Evolutionary conservation across 2,329 filamentous ascomycete species (phyloP).

Genomic region (Drechslera avenae): DNA sequence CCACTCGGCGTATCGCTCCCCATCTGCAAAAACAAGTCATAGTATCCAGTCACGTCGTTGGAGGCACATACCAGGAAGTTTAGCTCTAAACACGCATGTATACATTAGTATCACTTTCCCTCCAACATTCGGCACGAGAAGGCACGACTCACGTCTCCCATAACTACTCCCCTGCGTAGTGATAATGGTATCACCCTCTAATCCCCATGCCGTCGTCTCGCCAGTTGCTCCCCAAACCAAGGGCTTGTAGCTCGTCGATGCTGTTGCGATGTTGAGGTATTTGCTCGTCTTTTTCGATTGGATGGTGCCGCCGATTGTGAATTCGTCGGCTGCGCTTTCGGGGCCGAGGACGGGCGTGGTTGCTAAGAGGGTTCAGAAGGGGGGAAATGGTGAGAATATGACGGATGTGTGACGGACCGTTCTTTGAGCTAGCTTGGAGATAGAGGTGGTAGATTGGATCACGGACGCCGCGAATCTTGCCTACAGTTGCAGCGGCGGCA

Average conservation of each 20-base stretch:
- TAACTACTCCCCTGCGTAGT: slow-evolving; percentile 52
- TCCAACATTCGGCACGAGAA: neutral
- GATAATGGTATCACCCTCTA: slow-evolving; percentile 57
- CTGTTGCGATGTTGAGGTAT: slow-evolving; percentile 56
- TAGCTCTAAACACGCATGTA: slow-evolving; percentile 43
- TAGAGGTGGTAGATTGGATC: slow-evolving; percentile 61
- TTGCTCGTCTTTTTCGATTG: slow-evolving; percentile 55
- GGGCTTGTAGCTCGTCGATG: slow-evolving; percentile 59
- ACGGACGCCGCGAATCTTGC: slow-evolving; percentile 58
- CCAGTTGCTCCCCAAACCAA: slow-evolving; percentile 53
- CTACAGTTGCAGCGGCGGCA: slow-evolving; percentile 46
- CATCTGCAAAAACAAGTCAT: slow-evolving; percentile 60
- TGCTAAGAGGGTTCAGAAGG: slow-evolving; percentile 18
- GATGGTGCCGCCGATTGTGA: slow-evolving; percentile 57
- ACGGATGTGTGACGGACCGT: slow-evolving; percentile 34
- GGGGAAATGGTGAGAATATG: neutral
- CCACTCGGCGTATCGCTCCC: slow-evolving; percentile 57
- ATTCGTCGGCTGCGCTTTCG: slow-evolving; percentile 56
- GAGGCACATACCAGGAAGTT: slow-evolving; percentile 59
- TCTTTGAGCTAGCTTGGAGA: slow-evolving; percentile 54
- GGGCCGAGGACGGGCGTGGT: slow-evolving; percentile 58
- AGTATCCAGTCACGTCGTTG: slow-evolving; percentile 47
- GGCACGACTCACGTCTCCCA: slow-evolving; percentile 46
- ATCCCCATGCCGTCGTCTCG: slow-evolving; percentile 57
- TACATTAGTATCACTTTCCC: neutral